These are phyloP conservation scores for Trypanosoma boissoni DNA, from an alignment of 208 protist genomes.

Conservation along the genomic window DNA sequence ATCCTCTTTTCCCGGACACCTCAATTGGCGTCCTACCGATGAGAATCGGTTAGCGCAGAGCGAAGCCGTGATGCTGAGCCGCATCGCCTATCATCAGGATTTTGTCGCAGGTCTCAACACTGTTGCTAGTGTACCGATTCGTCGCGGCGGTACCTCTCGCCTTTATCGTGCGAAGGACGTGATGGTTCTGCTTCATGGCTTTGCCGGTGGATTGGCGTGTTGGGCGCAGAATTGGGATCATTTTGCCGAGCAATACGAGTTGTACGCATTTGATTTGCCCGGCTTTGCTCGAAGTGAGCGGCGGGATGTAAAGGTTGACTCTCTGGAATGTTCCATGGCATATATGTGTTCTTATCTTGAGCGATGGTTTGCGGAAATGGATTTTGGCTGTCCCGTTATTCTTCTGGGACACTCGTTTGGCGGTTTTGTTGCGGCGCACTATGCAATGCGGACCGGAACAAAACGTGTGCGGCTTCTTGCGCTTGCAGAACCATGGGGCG, in stretches of 20 bases:
- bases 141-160: constrained; percentile 11
- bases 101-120: constrained; percentile 47
- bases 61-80: constrained; percentile 32
- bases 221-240: constrained; percentile 67
- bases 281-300: constrained; percentile 58
- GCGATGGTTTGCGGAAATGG: constrained; percentile 36
- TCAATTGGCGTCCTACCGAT: constrained; percentile 35
- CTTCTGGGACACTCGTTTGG: constrained; percentile 67
- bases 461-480: constrained; percentile 29
- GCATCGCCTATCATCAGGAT: constrained; percentile 26
- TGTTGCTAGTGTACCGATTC: constrained; percentile 43
- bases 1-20: not conserved
- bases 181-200: constrained; percentile 60
- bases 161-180: constrained; percentile 27
- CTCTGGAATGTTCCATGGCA: constrained; percentile 37
- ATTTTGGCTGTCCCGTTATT: constrained; percentile 34
- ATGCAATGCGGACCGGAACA: constrained; percentile 31
- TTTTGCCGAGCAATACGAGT: constrained; percentile 35
- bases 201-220: constrained; percentile 53
- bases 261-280: constrained; percentile 62
- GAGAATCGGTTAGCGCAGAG: constrained; percentile 21
- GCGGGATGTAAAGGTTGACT: constrained; percentile 10
- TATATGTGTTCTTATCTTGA: constrained; percentile 34
- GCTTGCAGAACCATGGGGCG: constrained; percentile 62
- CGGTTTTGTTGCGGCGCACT: constrained; percentile 43